Percentiles rank a stretch among this genome's conserved stretches.
Evolutionary conservation across 1,284 basidiomycete genomes (phyloP).

Genomic region (Afroboletus lepidellus): DNA sequence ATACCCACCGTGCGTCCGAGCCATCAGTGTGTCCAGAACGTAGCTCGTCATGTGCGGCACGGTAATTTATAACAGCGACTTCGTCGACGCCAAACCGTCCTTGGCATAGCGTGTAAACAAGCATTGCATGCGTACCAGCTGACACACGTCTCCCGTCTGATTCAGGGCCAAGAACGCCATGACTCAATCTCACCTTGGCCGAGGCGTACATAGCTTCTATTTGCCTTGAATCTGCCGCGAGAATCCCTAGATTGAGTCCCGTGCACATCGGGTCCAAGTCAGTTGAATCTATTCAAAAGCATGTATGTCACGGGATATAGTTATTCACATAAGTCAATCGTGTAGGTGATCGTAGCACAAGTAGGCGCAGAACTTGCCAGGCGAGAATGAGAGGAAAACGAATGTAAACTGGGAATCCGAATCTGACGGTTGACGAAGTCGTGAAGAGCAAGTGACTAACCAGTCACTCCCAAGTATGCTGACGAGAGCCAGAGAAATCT

Average conservation of each 20-base stretch:
- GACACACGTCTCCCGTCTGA: conserved; percentile 2
- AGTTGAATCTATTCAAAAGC: neutral
- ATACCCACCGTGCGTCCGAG: conserved; percentile 26
- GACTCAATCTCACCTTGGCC: neutral
- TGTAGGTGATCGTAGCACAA: neutral
- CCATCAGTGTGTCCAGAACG: conserved; percentile 2
- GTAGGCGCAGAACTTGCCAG: neutral
- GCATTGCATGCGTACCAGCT: neutral
- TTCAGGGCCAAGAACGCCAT: no score
- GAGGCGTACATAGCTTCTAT: neutral
- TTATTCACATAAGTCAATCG: conserved; percentile 2
- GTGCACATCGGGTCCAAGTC: neutral
- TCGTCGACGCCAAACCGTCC: conserved; percentile 1
- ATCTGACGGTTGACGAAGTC: conserved; percentile 4
- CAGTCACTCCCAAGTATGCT: conserved; percentile 9
- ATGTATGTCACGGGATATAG: conserved; percentile 1
- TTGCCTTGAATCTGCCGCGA: conserved; percentile 2
- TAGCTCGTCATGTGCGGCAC: conserved; percentile 4
- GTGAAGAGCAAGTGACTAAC: conserved; percentile 5
- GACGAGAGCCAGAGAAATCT: conserved; percentile 10
- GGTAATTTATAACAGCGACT: conserved; percentile 23
- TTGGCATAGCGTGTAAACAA: conserved; percentile 2
- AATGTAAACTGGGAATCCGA: conserved; percentile 7
- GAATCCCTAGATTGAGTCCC: neutral
- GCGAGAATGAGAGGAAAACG: neutral